phyloP scores from a whole-genome alignment of 1,284 basidiomycete genomes.

The Ustilago bromivora region DNA sequence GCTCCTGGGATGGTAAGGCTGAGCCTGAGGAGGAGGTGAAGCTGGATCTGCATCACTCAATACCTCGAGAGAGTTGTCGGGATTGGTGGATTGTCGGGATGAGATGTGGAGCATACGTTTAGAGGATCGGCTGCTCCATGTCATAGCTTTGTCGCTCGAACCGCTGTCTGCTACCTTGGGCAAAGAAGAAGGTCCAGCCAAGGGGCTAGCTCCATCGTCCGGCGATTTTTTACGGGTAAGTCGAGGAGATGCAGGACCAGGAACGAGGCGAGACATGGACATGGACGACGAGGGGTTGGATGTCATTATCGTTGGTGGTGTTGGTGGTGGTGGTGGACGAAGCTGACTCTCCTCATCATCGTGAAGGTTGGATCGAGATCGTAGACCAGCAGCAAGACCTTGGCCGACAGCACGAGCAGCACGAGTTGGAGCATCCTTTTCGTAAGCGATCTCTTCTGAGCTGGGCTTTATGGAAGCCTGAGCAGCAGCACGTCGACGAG shows the following conservation, averaged over 20 bases:
- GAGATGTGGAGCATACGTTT: slow-evolving; percentile 33
- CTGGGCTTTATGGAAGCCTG: slow-evolving; percentile 27
- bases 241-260: slow-evolving; percentile 24
- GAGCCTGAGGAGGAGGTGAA: slow-evolving; percentile 28
- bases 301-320: background rate
- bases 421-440: slow-evolving; percentile 41
- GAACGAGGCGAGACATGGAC: slow-evolving; percentile 36
- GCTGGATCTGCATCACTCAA: slow-evolving; percentile 26
- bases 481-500: slow-evolving; percentile 37
- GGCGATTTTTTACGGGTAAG: slow-evolving; percentile 16
- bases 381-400: slow-evolving; percentile 47
- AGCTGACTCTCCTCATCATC: slow-evolving; percentile 48
- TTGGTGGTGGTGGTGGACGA: slow-evolving; percentile 12
- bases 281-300: slow-evolving; percentile 28
- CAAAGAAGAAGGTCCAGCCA: slow-evolving; percentile 32
- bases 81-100: slow-evolving; percentile 6
- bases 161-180: slow-evolving; percentile 2
- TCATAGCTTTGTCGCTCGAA: slow-evolving; percentile 13
- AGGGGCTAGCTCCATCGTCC: slow-evolving; percentile 11
- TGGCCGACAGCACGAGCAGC: slow-evolving; percentile 51
- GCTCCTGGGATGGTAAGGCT: slow-evolving; percentile 13
- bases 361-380: slow-evolving; percentile 34
- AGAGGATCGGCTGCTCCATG: slow-evolving; percentile 40
- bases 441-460: slow-evolving; percentile 15
- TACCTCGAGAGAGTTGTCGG: slow-evolving; percentile 18